A percentile compares a stretch with the other conserved stretches of the same genome.
These are phyloP conservation scores for Fusarium illudens DNA, from an alignment of 2,329 filamentous ascomycete genomes.

Conservation along the genomic window DNA sequence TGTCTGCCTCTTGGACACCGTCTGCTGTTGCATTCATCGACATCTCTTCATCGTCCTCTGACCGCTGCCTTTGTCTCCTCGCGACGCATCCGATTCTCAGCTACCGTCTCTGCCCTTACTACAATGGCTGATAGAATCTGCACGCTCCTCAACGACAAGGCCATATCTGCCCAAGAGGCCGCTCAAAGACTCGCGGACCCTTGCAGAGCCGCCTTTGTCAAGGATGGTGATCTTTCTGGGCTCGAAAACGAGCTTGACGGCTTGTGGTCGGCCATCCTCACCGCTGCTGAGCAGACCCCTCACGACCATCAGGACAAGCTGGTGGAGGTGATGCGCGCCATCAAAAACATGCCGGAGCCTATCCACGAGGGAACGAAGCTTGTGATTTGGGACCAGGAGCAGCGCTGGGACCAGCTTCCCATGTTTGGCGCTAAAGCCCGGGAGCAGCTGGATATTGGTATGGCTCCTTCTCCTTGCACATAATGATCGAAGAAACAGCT, in stretches of 20 bases:
- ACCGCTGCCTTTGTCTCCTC: neutral
- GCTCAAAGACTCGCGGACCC: conserved; percentile 18
- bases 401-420: conserved; percentile 27
- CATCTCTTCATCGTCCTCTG: neutral
- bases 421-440: conserved; percentile 26
- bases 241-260: conserved; percentile 20
- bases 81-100: neutral
- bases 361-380: conserved; percentile 19
- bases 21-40: neutral
- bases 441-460: conserved; percentile 31
- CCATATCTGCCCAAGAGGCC: conserved; percentile 13
- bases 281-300: conserved; percentile 30
- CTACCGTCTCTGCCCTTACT: neutral
- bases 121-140: conserved; percentile 22
- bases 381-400: conserved; percentile 29
- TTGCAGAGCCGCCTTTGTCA: conserved; percentile 15
- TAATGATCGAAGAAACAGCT: neutral
- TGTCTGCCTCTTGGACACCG: neutral
- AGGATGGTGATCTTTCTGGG: conserved; percentile 12
- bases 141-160: conserved; percentile 6
- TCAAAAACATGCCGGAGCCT: conserved; percentile 20
- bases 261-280: conserved; percentile 28
- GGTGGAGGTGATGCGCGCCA: conserved; percentile 31
- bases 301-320: conserved; percentile 34
- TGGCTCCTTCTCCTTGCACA: neutral